Conservation (phyloP, 1,139 yeast species). For the Nakaseomyces kungkrabaensis region DNA sequence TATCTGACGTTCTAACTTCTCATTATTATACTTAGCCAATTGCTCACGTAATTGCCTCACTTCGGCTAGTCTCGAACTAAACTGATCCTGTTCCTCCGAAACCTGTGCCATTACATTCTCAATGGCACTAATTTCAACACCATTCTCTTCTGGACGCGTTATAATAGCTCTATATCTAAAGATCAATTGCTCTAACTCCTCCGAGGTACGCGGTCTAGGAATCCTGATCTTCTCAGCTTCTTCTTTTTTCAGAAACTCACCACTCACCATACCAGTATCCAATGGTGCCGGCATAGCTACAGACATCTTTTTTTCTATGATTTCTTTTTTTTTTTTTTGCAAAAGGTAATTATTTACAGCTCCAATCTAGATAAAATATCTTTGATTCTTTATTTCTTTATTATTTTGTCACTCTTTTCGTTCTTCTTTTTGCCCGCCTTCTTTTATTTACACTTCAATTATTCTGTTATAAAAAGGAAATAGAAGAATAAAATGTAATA, state of each 20-base stretch:
- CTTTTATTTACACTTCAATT: too few relatives aligned
- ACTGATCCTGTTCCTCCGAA: conserved; percentile 32
- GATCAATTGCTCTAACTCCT: conserved; percentile 25
- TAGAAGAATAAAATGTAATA: too few relatives aligned
- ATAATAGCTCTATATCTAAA: conserved; percentile 27
- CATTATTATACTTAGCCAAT: conserved; percentile 35
- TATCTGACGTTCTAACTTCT: conserved; percentile 55
- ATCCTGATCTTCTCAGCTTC: conserved; percentile 9
- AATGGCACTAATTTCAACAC: conserved; percentile 27
- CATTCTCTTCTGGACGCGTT: conserved; percentile 19
- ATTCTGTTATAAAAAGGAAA: too few relatives aligned
- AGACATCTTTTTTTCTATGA: neutral
- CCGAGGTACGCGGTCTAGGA: conserved; percentile 22
- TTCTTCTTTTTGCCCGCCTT: too few relatives aligned
- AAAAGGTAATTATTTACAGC: too few relatives aligned
- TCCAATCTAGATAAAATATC: too few relatives aligned
- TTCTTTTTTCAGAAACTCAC: conserved; percentile 1
- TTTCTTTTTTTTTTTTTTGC: neutral
- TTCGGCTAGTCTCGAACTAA: conserved; percentile 25
- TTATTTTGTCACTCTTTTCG: too few relatives aligned
- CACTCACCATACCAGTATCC: neutral
- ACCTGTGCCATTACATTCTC: conserved; percentile 29
- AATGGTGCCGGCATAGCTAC: neutral
- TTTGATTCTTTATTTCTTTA: too few relatives aligned
- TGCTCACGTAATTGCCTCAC: conserved; percentile 23